Evolutionary conservation across 805 yeast genomes (phyloP), one percentile per base, ranked within the genome.

Genomic region (Candida broadrunensis): DNA sequence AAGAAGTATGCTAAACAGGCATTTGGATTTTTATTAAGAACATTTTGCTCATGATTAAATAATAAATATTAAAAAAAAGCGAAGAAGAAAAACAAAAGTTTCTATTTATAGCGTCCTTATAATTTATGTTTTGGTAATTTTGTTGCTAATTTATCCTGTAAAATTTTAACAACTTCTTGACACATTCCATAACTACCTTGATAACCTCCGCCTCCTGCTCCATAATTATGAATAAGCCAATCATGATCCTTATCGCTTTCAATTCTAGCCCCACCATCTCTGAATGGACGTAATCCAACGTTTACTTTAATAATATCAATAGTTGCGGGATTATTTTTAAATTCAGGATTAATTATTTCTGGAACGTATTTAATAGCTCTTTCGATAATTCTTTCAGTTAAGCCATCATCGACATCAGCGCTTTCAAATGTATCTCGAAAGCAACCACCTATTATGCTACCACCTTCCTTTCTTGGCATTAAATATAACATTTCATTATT

Each of bases 391-490:
- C 86, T 62, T 38, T 70, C 50, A 1, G 77, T 68, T 38, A 80
- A 61, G 13, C 55, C 74, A 2, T 55, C 51, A 47, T 80, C 81
- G 32, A 52, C 61, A 36, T 46, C 45, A 4, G 46, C 38, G 39
- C 48, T 43, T 24, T 39, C 36, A 30, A 44, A 46, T 25, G 56
- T 45, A 3, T 37, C 44, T 6, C 41, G 34, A 31, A 64, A 60
- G 33, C 65, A 54, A 0, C 88, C 89, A 2, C 88, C 89, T 42
- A 83, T 70, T 30, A 83, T 77, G 25, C 78, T 67, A 34, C 85
- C 86, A n/a, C 88, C 88, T 60, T 83, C 88, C 45, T 76, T 77
- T 41, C 88, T 61, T n/a, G 88, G 88, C 70, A 83, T 77, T 26
- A 78, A 63, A 52, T 83, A 82, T 20, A 81, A 60, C 36, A 63